A percentile compares a stretch with the other conserved stretches of the same genome.
These are phyloP conservation scores for Cornus suecica DNA, from an alignment of 148 eudicot species.

Conservation along the genomic window DNA sequence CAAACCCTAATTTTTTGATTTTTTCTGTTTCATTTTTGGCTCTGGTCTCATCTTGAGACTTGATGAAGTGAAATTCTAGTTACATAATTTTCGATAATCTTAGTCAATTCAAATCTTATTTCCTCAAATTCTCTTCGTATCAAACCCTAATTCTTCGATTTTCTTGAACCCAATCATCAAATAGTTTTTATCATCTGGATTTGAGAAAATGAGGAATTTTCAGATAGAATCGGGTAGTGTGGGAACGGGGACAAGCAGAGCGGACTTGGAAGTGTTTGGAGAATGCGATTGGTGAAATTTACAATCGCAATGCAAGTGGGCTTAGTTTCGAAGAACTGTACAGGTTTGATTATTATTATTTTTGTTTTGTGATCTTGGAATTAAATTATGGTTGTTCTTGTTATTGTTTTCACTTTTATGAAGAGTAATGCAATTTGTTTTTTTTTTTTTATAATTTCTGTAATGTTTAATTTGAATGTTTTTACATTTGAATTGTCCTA, in stretches of 20 bases:
- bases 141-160: background rate
- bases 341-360: conserved; percentile 27
- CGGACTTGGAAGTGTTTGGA: conserved; percentile 69
- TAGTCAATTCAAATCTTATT: background rate
- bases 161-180: background rate
- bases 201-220: conserved; percentile 44
- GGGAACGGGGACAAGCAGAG: conserved; percentile 70
- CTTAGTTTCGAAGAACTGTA: conserved; percentile 76
- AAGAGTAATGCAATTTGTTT: background rate
- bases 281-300: conserved; percentile 71
- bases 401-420: background rate
- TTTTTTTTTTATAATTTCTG: background rate
- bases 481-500: too few relatives aligned
- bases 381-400: background rate
- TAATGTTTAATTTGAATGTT: too few relatives aligned
- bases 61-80: too few relatives aligned
- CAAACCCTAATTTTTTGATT: too few relatives aligned
- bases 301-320: conserved; percentile 64
- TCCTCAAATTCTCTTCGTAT: background rate
- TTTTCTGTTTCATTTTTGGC: too few relatives aligned
- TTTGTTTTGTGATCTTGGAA: background rate
- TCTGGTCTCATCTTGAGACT: too few relatives aligned
- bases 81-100: background rate
- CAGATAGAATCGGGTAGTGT: conserved; percentile 67
- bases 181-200: background rate